Evolutionary conservation across 257 asterid species (phyloP), one percentile per base, ranked within the genome.

Genomic region (Hygrophila difformis): DNA sequence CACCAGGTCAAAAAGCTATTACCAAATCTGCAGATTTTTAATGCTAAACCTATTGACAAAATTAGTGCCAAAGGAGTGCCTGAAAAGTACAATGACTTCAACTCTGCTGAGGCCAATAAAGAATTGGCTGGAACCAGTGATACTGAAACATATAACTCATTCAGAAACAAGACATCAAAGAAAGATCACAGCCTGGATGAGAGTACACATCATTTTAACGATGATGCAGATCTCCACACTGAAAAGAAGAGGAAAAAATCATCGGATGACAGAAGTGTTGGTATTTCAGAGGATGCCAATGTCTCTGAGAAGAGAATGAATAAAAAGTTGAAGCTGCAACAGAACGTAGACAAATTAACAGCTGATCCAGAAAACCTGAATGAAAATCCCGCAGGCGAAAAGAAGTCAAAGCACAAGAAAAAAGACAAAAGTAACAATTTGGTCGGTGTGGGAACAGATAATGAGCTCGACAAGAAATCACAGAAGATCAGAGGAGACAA

Each of bases 1-100:
- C 58, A 34, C 51, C 93, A 89, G 96, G 80, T 85, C 55, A 78
- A 77, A 66, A 79, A 70, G 13, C 51, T 77, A 43, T 22, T 82
- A 56, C 94, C 98, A 0, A 64, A 63, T 52, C 67, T 89, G 74
- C 79, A 68, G 50, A 62, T 75, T 37, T 77, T 77, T 38, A 89
- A 85, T 57, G 60, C 73, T 22, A 69, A 69, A 57, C 94, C 93
- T 45, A 63, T 75, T 0, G 82, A 68, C 57, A 77, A 62, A 40
- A 13, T 55, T 39, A 16, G 41, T 59, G 65, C 40, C 48, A 87
- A 63, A 64, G 87, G 59, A 44, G 70, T 57, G 38, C 60, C 15
- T 42, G 72, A 55, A 19, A 50, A 54, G n/a, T 49, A 24, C 15
- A 55, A 47, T 4, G 49, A 50, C 48, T 63, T 66, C 45, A n/a